Evolutionary conservation across 2,329 filamentous ascomycete genomes (phyloP).

Genomic region (Hypoxylon sp.): DNA sequence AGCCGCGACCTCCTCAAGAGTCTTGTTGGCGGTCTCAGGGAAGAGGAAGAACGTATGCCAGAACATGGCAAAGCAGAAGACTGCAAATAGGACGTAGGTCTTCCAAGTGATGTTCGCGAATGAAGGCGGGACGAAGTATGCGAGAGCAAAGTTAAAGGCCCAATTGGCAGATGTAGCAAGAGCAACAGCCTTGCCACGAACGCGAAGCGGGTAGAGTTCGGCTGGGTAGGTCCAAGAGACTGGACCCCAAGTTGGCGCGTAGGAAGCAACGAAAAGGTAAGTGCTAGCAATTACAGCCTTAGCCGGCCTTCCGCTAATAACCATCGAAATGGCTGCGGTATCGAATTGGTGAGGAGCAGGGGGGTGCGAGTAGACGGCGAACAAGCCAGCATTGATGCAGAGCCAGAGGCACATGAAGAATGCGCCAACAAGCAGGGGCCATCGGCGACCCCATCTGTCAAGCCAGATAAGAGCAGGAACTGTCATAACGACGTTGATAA

Average conservation of each 20-base stretch:
- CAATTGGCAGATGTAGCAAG: slow-evolving; percentile 67
- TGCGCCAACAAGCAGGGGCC: slow-evolving; percentile 75
- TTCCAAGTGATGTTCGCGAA: slow-evolving; percentile 66
- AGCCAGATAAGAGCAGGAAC: slow-evolving; percentile 81
- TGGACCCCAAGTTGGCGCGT: slow-evolving; percentile 62
- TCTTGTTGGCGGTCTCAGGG: slow-evolving; percentile 70
- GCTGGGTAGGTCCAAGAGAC: slow-evolving; percentile 63
- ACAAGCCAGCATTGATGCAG: slow-evolving; percentile 63
- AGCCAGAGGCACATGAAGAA: slow-evolving; percentile 72
- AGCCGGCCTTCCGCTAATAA: slow-evolving; percentile 64
- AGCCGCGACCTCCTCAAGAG: slow-evolving; percentile 67
- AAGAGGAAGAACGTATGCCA: slow-evolving; percentile 69
- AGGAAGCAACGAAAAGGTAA: slow-evolving; percentile 73
- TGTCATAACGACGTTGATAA: slow-evolving; percentile 87
- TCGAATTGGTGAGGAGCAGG: slow-evolving; percentile 56
- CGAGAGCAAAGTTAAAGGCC: slow-evolving; percentile 66
- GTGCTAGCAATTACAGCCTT: slow-evolving; percentile 76
- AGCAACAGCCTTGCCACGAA: slow-evolving; percentile 68
- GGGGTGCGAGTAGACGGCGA: slow-evolving; percentile 60
- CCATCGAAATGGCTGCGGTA: slow-evolving; percentile 62
- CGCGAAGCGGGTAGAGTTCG: slow-evolving; percentile 64
- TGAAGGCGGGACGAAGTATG: slow-evolving; percentile 63
- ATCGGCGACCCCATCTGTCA: slow-evolving; percentile 82
- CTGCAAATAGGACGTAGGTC: slow-evolving; percentile 67
- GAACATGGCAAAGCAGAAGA: slow-evolving; percentile 67